Evolutionary conservation across 2,329 filamentous ascomycete genomes (phyloP), one percentile per base, ranked within the genome.

Genomic region (Ambrosiella cleistominuta): DNA sequence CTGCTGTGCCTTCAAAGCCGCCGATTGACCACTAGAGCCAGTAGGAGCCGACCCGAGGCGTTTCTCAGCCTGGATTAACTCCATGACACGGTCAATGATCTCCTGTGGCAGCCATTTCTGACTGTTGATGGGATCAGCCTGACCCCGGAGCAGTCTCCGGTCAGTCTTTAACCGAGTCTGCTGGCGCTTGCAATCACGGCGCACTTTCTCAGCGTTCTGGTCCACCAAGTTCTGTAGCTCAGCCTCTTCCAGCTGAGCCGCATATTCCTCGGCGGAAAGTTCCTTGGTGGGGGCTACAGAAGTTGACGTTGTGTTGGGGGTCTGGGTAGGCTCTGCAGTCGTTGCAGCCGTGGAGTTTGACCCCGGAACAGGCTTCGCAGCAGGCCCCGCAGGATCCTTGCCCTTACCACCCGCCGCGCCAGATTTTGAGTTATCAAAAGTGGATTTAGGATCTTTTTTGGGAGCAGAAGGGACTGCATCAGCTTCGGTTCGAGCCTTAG

Each of bases 221-320:
- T 97, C 91, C 13, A 97, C 84, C 5, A 96, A 72, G 19, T 87
- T 72, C 68, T 97, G 90, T 42, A 98, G 74, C 65, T 95, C 88
- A n/a, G 88, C 85, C 65, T 89, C 85, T 68, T 96, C 88, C 13
- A 97, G 78, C 65, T 95, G 88, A 62, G 75, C 82, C 67, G 96
- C 93, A 56, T 96, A 85, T 68, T 97, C 88, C 67, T 96, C 91
- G 1, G 91, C 85, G 54, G 81, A 88, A 63, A 91, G 71, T 36
- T 78, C 72, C 57, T 79, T 72, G 56, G 71, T 67, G 40, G 62
- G 36, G 17, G 60, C 61, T 12, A 54, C 52, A 27, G 52, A 54
- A n/a, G 39, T 27, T 13, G 52, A 42, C 7, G 63, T 55, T 64
- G 38, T 68, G 62, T n/a, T 49, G 17, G 56, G 3, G 12, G 54